Evolutionary conservation across 306 rosid species (phyloP), one percentile per base, ranked within the genome.

Genomic region (Ammopiptanthus mongolicus): DNA sequence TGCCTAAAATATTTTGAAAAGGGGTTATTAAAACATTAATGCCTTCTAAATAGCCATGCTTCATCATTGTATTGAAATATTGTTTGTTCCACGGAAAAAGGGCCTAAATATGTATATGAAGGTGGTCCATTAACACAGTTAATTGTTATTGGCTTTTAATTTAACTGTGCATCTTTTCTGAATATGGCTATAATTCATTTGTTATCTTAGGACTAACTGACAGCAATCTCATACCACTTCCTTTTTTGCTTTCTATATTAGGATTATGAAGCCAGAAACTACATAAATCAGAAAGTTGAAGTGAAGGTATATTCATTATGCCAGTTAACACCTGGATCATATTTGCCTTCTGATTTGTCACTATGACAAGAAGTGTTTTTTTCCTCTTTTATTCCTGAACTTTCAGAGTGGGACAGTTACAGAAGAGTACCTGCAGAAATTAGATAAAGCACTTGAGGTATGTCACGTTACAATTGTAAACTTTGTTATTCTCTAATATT

Each of bases 361-460:
- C 34, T 60, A 71, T 21, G 47, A 47, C 78, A 66, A 18, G 25
- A 15, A 51, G 44, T 44, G 25, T 70, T 48, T 33, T 62, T 6
- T 41, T 19, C 52, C 21, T 57, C 9, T 22, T 50, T 21, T 44
- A 46, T 68, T 51, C 53, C 68, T 47, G 66, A 80, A 58, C 74
- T 78, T 77, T 21, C 85, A 95, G 97, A 95, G 93, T 61, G 97
- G 96, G 79, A 91, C 93, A 11, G 58, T 62, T 31, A 83, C 96
- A 55, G 86, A 83, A 56, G 93, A 90, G 72, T 95, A 91, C 88
- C 78, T 91, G 77, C 77, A 73, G 76, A 90, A 87, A 78, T 81
- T 95, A 82, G 97, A 90, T 61, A 86, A 81, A 82, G 93, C 98
- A 55, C 96, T 94, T 37, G 85, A 88, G 95, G 97, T 94, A 83